Base-by-base conservation (phyloP, 495 filamentous ascomycete genomes). In the Tetracladium setigerum region DNA sequence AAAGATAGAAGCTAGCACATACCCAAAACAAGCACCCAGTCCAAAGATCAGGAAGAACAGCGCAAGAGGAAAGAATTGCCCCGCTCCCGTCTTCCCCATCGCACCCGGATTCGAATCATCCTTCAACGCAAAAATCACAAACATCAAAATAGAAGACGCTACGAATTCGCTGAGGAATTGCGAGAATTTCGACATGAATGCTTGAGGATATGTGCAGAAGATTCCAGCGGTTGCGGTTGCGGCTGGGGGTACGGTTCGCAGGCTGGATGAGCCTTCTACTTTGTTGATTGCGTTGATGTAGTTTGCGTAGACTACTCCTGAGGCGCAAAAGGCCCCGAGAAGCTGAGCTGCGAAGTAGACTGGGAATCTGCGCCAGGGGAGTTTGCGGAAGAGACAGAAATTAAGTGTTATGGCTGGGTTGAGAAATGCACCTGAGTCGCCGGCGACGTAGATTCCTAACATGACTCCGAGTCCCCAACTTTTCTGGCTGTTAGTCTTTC, bases 131-230 rank as follows among this genome's bases (percentile, higher is more conserved):
- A 82, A 84, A 35, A 86, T 83, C 48, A 78, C 65, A 57, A 84
- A 83, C 75, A 83, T 81, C 15, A 83, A 55, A 8, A 84, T 66
- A 0, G 79, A 57, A 40, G 70, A 73, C 0, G 77, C 77, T 36
- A 84, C 67, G 49, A 83, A 81, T 49, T 84, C 81, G 14, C 69
- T 75, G 62, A 84, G 81, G 61, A 84, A 83, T 52, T 76, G 69
- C 4, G 71, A 69, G 0, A 75, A 66, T 38, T 67, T 78, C 0
- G 72, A 77, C 64, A 84, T 64, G 59, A 83, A 84, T 2, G 67
- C 61, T 19, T 74, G 73, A 16, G 77, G 77, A 47, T 84, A 84
- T 2, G 81, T 82, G 65, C 75, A 79, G 58, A 85, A 84, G 37
- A 85, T 79, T 2, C 75, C 77, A 1, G 73, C 80, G 2, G 79